A percentile compares a stretch with the other conserved stretches of the same genome.
Conservation (phyloP, 495 filamentous ascomycete genomes). For the Elasticomyces elasticus region DNA sequence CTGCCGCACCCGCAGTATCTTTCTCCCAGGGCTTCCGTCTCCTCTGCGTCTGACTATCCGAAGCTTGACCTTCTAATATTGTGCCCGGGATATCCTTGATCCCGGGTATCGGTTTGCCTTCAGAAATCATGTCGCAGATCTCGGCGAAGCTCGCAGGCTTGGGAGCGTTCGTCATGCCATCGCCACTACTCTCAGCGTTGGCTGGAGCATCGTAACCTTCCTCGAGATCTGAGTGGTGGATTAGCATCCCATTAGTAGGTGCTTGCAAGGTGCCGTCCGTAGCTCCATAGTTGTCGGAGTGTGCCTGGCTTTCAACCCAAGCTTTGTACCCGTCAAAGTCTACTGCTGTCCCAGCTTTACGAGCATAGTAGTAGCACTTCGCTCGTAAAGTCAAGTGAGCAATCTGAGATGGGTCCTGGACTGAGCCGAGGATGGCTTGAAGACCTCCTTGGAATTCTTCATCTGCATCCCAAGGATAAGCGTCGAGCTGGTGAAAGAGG, state of each 20-base stretch:
- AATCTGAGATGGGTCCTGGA: slow-evolving; percentile 34
- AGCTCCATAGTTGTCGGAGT: neutral
- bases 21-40: slow-evolving; percentile 79
- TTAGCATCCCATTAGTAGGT: neutral
- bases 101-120: slow-evolving; percentile 74
- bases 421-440: slow-evolving; percentile 36
- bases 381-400: slow-evolving; percentile 37
- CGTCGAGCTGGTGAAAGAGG: slow-evolving; percentile 38
- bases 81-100: slow-evolving; percentile 84
- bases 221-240: neutral
- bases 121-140: slow-evolving; percentile 80
- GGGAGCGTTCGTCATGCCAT: slow-evolving; percentile 30
- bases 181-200: too few relatives aligned
- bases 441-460: slow-evolving; percentile 44
- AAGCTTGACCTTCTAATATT: slow-evolving; percentile 56
- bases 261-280: neutral
- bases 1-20: neutral
- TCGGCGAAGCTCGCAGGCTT: slow-evolving; percentile 84
- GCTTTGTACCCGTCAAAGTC: slow-evolving; percentile 37
- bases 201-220: neutral
- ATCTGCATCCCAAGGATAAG: slow-evolving; percentile 46
- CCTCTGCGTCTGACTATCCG: slow-evolving; percentile 40
- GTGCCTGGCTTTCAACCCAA: slow-evolving; percentile 22
- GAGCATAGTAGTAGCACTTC: slow-evolving; percentile 39
- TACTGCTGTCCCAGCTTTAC: slow-evolving; percentile 29